These are phyloP conservation scores for Alternaria hordeiaustralica DNA, from an alignment of 2,329 filamentous ascomycete genomes.

Conservation along the genomic window DNA sequence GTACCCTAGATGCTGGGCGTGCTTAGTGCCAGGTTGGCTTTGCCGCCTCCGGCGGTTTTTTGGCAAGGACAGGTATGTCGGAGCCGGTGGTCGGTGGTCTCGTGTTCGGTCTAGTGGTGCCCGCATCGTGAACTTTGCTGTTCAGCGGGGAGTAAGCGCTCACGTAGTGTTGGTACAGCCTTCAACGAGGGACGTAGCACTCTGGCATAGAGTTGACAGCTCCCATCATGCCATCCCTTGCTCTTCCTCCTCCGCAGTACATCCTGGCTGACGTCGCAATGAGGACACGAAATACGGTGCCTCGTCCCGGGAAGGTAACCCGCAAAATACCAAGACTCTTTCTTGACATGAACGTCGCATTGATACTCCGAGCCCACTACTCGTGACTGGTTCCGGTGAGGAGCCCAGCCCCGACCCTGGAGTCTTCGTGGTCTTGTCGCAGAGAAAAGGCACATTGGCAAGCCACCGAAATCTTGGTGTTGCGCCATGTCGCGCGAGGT, in stretches of 20 bases:
- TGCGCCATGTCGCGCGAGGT: constrained; percentile 14
- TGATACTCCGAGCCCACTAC: constrained; percentile 1
- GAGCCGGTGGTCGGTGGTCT: constrained; percentile 5
- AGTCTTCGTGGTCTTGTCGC: constrained; percentile 26
- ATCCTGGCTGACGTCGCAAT: constrained; percentile 1
- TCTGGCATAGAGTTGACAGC: neutral
- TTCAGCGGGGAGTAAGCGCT: neutral
- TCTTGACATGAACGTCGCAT: neutral
- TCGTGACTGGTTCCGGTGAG: constrained; percentile 19
- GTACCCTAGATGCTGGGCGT: constrained; percentile 23
- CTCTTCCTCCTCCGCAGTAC: neutral
- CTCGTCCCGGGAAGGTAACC: constrained; percentile 9
- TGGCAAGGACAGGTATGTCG: neutral
- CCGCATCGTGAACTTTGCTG: neutral
- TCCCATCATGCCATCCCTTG: neutral
- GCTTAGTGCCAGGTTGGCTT: constrained; percentile 5
- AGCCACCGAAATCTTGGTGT: constrained; percentile 30
- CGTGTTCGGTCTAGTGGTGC: constrained; percentile 5
- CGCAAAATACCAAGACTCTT: constrained; percentile 16
- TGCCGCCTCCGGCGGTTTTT: constrained; percentile 1
- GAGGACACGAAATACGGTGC: neutral
- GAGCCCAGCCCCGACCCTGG: constrained; percentile 12
- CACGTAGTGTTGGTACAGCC: neutral
- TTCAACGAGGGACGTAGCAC: neutral
- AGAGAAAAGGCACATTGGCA: constrained; percentile 28